These are phyloP conservation scores for Borealophlyctis nickersoniae DNA, from an alignment of 192 early-diverging fungal genomes.

Conservation along the genomic window DNA sequence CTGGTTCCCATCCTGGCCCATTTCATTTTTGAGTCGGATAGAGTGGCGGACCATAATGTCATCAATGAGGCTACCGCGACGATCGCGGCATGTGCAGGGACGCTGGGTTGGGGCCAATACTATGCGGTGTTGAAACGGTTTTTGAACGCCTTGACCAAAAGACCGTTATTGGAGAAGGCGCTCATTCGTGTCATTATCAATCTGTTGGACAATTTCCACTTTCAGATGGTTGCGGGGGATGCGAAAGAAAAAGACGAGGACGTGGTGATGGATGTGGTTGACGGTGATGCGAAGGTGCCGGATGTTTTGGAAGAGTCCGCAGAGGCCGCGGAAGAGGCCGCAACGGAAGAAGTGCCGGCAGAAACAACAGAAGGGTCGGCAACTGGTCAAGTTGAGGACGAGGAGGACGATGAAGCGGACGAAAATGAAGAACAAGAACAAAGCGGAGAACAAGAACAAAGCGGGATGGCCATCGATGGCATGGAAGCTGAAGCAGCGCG, in stretches of 20 bases:
- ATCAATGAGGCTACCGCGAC: conserved; percentile 79
- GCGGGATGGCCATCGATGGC: conserved; percentile 13
- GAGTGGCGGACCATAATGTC: conserved; percentile 66
- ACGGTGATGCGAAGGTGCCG: conserved; percentile 35
- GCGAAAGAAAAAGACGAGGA: neutral
- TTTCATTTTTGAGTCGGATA: conserved; percentile 78
- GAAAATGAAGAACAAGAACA: conserved; percentile 33
- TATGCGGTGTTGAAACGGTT: conserved; percentile 72
- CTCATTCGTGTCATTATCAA: conserved; percentile 76
- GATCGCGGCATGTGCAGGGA: conserved; percentile 64
- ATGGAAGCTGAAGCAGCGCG: conserved; percentile 25
- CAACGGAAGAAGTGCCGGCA: neutral
- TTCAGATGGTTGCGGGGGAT: conserved; percentile 40
- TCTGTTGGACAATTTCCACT: conserved; percentile 90
- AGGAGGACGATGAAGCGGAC: conserved; percentile 39
- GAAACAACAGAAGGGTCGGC: conserved; percentile 20
- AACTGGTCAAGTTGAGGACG: conserved; percentile 31
- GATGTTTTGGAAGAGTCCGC: conserved; percentile 32
- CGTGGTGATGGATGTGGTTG: conserved; percentile 4
- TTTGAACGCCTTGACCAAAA: conserved; percentile 59
- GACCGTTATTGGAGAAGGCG: conserved; percentile 74
- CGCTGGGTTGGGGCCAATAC: conserved; percentile 84
- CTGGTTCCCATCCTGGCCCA: conserved; percentile 86
- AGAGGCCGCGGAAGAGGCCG: conserved; percentile 15
- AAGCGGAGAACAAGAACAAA: conserved; percentile 21